phyloP scores from a whole-genome alignment of 768 basidiomycete species.

The Pleurotus salmoneostramineus region DNA sequence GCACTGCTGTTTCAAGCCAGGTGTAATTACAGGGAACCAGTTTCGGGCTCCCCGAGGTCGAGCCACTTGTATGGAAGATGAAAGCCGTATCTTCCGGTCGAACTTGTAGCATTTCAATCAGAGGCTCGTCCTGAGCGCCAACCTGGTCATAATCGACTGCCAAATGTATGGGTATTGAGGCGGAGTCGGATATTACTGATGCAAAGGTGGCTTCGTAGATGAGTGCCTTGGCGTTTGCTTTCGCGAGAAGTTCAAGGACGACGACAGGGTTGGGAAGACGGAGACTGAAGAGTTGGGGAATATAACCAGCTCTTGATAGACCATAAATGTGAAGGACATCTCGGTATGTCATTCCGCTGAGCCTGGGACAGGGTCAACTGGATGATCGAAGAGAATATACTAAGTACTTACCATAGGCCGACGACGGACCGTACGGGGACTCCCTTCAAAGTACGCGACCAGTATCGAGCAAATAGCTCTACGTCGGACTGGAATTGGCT shows the following conservation, averaged over 20 bases:
- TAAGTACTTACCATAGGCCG: constrained; percentile 61
- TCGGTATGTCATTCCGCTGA: constrained; percentile 66
- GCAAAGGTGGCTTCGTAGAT: constrained; percentile 60
- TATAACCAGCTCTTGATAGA: constrained; percentile 70
- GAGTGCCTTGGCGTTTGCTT: constrained; percentile 58
- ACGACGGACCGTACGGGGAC: constrained; percentile 57
- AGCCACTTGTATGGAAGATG: constrained; percentile 80
- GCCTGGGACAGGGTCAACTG: constrained; percentile 36
- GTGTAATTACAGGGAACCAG: constrained; percentile 67
- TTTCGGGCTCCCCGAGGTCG: constrained; percentile 81
- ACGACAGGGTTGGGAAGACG: constrained; percentile 72
- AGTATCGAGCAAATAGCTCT: constrained; percentile 61
- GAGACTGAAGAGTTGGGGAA: constrained; percentile 76
- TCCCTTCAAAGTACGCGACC: constrained; percentile 45
- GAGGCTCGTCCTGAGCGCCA: constrained; percentile 27
- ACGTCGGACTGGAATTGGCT: constrained; percentile 61
- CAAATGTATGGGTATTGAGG: constrained; percentile 46
- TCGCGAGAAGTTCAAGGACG: constrained; percentile 64
- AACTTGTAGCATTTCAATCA: constrained; percentile 39
- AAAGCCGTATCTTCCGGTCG: constrained; percentile 45
- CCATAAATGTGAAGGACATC: constrained; percentile 75
- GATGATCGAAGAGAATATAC: neutral
- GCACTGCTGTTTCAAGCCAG: constrained; percentile 59
- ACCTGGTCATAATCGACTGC: constrained; percentile 37
- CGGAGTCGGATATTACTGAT: constrained; percentile 30